Evolutionary conservation across 1,284 basidiomycete genomes (phyloP), one percentile per base, ranked within the genome.

Genomic region (Acaromyces ingoldii): DNA sequence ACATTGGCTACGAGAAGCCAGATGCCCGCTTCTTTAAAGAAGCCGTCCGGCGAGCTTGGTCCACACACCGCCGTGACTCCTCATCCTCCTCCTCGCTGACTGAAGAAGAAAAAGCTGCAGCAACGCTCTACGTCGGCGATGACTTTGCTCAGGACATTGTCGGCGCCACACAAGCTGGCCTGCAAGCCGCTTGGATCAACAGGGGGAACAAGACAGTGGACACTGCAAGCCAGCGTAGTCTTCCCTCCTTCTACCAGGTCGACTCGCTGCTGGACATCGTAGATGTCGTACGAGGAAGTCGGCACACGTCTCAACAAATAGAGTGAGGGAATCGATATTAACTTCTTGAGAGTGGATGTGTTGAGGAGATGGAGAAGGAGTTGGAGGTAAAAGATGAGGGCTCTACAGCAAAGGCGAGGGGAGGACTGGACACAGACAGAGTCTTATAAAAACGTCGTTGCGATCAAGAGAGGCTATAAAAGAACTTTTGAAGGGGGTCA

Each of bases 131-230:
- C 26, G 25, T 45, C 3, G 42, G 42, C 13, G 42, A 45, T 30
- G 13, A 45, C 26, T 45, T 29, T 28, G 17, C 17, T n/a, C 29
- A 45, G 34, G 42, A 45, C 24, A 31, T 31, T 45, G 11, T 45
- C 11, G 42, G 42, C 24, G 42, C 42, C 19, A n/a, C 19, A 30
- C 15, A 22, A 22, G 42, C 42, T 6, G 42, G 42, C 6, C 26
- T 45, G 22, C 42, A 45, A 45, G 42, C 42, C 30, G 42, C 25
- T 28, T 45, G 42, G 42, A 13, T 45, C 6, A 45, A 28, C n/a
- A n/a, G n/a, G n/a, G n/a, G n/a, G n/a, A n/a, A n/a, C n/a, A n/a
- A n/a, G n/a, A n/a, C n/a, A n/a, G n/a, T n/a, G n/a, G n/a, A n/a
- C n/a, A n/a, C n/a, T n/a, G n/a, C n/a, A n/a, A n/a, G n/a, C n/a